Percentiles rank a stretch among this genome's conserved stretches.
Conservation (phyloP, 2,329 filamentous ascomycete genomes). For the Venturia oleaginea region DNA sequence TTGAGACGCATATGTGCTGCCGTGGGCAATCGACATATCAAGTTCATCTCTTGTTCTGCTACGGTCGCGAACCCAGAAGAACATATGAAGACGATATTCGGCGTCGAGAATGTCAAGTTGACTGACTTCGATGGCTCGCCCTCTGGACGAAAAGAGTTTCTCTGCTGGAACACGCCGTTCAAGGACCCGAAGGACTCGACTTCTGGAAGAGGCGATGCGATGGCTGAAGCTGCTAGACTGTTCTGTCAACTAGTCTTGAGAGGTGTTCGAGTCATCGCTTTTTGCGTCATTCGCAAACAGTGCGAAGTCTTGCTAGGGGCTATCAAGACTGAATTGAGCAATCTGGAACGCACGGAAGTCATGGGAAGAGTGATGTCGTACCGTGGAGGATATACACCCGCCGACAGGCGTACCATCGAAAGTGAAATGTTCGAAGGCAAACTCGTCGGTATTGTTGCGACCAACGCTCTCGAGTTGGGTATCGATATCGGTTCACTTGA, state of each 20-base stretch:
- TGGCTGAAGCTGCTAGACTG: conserved; percentile 77
- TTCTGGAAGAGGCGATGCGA: conserved; percentile 73
- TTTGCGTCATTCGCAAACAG: conserved; percentile 78
- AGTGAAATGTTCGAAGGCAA: conserved; percentile 96
- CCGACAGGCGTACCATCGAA: conserved; percentile 82
- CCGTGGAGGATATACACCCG: conserved; percentile 85
- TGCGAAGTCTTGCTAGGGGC: conserved; percentile 78
- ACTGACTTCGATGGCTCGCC: conserved; percentile 91
- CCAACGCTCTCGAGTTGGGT: conserved; percentile 83
- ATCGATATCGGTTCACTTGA: conserved; percentile 93
- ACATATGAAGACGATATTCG: conserved; percentile 93
- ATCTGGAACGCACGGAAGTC: conserved; percentile 65
- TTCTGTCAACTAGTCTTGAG: conserved; percentile 85
- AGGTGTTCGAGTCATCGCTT: conserved; percentile 86
- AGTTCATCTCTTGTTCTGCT: conserved; percentile 92
- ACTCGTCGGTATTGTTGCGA: conserved; percentile 85
- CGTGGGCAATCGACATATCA: conserved; percentile 74
- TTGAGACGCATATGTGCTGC: conserved; percentile 81
- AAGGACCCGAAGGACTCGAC: conserved; percentile 81
- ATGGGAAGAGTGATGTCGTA: conserved; percentile 85
- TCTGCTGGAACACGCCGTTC: conserved; percentile 97
- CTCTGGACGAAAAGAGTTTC: conserved; percentile 82
- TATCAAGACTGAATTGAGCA: conserved; percentile 66
- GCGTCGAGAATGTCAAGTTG: conserved; percentile 68
- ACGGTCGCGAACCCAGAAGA: conserved; percentile 87